Percentiles rank a stretch among this genome's conserved stretches.
phyloP scores from a whole-genome alignment of 441 rosid genomes.

The Erodium texanum region DNA sequence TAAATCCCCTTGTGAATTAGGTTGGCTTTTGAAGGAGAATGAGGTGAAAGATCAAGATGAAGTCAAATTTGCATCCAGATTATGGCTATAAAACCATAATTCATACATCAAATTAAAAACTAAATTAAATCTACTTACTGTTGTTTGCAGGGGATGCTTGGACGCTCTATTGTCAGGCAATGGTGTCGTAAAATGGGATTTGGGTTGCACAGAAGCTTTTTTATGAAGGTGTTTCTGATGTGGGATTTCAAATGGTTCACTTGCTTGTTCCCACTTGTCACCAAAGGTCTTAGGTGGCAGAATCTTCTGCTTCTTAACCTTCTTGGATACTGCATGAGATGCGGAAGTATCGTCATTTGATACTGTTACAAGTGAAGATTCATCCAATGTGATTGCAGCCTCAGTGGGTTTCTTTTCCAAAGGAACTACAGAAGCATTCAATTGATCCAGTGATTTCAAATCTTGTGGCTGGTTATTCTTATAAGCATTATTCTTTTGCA shows the following conservation, averaged over 20 bases:
- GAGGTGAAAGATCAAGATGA: neutral
- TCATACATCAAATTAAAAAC: neutral
- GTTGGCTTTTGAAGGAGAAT: too few relatives aligned
- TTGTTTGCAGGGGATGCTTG: conserved; percentile 35
- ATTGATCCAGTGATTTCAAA: conserved; percentile 38
- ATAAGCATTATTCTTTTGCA: conserved; percentile 28
- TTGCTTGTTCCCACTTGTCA: conserved; percentile 47
- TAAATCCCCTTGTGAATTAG: too few relatives aligned
- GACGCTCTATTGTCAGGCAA: conserved; percentile 47
- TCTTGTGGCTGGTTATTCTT: conserved; percentile 28
- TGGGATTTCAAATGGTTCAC: conserved; percentile 35
- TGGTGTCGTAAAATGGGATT: conserved; percentile 42
- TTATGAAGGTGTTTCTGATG: conserved; percentile 17
- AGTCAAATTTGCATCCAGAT: neutral
- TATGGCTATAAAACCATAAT: too few relatives aligned
- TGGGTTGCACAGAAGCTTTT: neutral
- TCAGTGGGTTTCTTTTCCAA: conserved; percentile 54
- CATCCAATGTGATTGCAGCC: conserved; percentile 34
- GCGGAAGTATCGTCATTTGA: conserved; percentile 40
- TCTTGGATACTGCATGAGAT: conserved; percentile 32
- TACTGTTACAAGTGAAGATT: conserved; percentile 32
- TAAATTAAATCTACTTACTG: conserved; percentile 38
- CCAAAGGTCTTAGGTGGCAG: conserved; percentile 31
- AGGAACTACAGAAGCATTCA: conserved; percentile 34
- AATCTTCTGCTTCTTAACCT: conserved; percentile 42